Conservation (phyloP, 306 rosid species). For the Cucurbita ficifolia region DNA sequence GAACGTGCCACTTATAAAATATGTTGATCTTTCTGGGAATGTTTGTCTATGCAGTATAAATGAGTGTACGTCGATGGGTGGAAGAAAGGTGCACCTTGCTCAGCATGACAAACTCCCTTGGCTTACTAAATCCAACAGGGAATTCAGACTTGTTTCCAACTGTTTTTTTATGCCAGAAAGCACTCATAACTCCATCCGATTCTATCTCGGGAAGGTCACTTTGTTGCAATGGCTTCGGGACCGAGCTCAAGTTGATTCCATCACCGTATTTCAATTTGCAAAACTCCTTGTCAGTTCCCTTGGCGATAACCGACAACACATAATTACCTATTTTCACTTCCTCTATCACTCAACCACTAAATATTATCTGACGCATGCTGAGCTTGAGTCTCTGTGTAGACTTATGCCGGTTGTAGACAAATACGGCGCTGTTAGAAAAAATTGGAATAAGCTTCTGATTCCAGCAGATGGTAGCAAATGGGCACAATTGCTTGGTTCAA, state of each 20-base stretch:
- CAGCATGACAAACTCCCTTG: conserved; percentile 16
- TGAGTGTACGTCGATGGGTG: not conserved
- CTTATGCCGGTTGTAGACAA: conserved; percentile 50
- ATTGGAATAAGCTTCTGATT: conserved; percentile 25
- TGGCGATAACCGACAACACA: conserved; percentile 4
- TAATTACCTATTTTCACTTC: conserved; percentile 35
- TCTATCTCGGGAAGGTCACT: not conserved
- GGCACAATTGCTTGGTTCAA: conserved; percentile 38
- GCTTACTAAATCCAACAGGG: conserved; percentile 39
- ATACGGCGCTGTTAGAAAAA: conserved; percentile 15
- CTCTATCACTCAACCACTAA: conserved; percentile 27
- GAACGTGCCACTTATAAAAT: conserved; percentile 30
- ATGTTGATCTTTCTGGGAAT: conserved; percentile 23
- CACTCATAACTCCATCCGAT: conserved; percentile 31
- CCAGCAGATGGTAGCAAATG: conserved; percentile 65
- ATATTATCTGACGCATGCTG: not conserved
- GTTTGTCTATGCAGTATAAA: conserved; percentile 22
- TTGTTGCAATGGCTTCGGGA: conserved; percentile 32
- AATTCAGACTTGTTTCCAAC: conserved; percentile 16
- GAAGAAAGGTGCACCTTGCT: conserved; percentile 16
- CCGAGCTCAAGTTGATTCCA: conserved; percentile 3
- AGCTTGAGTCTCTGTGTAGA: conserved; percentile 11
- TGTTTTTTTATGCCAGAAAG: conserved; percentile 34
- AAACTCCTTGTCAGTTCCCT: not conserved
- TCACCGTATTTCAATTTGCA: conserved; percentile 22